Evolutionary conservation across 164 flowering plant genomes (phyloP), one percentile per base, ranked within the genome.

Genomic region (Warburgia ugandensis): DNA sequence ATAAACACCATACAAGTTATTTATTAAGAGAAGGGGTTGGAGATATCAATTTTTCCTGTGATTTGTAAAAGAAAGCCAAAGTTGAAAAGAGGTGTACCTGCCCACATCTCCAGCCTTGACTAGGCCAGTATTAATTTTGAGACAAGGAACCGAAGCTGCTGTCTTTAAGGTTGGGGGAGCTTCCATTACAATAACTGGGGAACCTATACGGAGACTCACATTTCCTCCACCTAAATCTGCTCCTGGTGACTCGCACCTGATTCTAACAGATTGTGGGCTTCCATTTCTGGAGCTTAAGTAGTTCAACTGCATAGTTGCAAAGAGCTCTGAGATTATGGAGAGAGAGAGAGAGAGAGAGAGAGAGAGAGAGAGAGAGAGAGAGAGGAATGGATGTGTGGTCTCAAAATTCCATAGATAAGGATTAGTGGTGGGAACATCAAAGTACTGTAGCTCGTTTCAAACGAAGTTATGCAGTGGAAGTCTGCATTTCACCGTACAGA

Each of bases 51-150:
- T n/a, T n/a, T n/a, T n/a, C n/a, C n/a, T n/a, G n/a, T n/a, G n/a
- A n/a, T n/a, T n/a, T n/a, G n/a, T 20, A 16, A 4, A 40, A 11
- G 2, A 0, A 20, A 14, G 45, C 14, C 2, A 11, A 33, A 33
- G 32, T n/a, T 26, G 26, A 50, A 12, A 43, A 51, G 26, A 42
- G 36, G 3, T 1, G 11, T 67, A 84, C 94, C 94, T 84, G 41
- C 94, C 96, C 16, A 84, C 96, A 60, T 88, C 96, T 43, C 91
- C 96, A 17, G 82, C 69, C 40, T 84, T 83, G 59, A 88, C 77
- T 29, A 71, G 53, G 21, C 88, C 96, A 9, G 70, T n/a, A 57
- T 84, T 88, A 22, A 65, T 65, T 38, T 74, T 70, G 16, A 84
- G 84, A 48, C 86, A 77, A 2, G 96, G 83, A 29, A 88, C 56